Evolutionary conservation across 495 filamentous ascomycete species (phyloP), one percentile per base, ranked within the genome.

Genomic region (Trichodelitschia bisporula): DNA sequence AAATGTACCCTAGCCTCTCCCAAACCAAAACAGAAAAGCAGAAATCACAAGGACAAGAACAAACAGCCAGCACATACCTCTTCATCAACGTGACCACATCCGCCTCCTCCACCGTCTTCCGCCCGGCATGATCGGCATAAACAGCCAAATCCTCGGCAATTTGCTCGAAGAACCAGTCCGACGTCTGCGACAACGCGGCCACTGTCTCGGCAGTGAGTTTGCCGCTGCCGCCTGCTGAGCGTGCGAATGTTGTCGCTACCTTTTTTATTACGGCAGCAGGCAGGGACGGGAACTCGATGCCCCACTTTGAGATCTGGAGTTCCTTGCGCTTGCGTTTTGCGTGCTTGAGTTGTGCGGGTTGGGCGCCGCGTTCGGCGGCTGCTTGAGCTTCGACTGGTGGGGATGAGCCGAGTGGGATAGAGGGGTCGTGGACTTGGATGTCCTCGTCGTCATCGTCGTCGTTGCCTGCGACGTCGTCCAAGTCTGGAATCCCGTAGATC

Each of bases 151-250:
- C 77, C 15, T 77, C 75, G 33, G 74, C 63, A 10, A 71, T 56
- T 47, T 90, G 82, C 41, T 84, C 73, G 43, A 90, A 89, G 49
- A 78, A 92, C 69, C 74, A 80, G 19, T 83, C 75, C 12, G 72
- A 73, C 11, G 78, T 77, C 41, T 75, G 68, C 44, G 71, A 66
- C 21, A 92, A 69, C 15, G 67, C 68, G 12, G 62, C 59, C 31
- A 90, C 53, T 1, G 72, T 68, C 18, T 80, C 73, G 21, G 72
- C 67, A 35, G 57, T 65, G 30, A 92, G 66, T 38, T 65, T 73
- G 0, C 62, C 48, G 37, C 51, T 53, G 2, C 56, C 58, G 24
- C 66, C 64, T 33, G 61, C 57, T 6, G 61, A 58, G 30, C 66
- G 69, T 16, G 66, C 58, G 35, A 79, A 77, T 1, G 58, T 70